These are phyloP conservation scores for Termitomyces sp. DNA, from an alignment of 768 basidiomycete species.

Conservation along the genomic window DNA sequence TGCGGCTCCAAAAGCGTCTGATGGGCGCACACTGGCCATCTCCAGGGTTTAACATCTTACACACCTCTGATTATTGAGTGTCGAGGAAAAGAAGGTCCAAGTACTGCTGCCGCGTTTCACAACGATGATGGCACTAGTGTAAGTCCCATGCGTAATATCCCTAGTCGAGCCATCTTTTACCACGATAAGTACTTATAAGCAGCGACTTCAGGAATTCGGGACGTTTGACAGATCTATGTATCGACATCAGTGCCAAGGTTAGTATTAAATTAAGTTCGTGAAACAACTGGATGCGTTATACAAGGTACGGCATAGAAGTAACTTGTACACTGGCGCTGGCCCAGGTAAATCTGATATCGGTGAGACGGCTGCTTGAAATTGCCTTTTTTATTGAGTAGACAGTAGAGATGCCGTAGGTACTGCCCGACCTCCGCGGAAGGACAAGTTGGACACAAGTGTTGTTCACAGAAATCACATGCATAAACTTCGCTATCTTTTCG, in stretches of 20 bases:
- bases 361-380: neutral
- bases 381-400: neutral
- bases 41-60: neutral
- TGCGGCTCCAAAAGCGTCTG: conserved; percentile 5
- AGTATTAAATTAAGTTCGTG: no score
- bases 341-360: neutral
- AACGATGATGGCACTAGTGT: neutral
- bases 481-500: neutral
- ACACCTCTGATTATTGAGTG: neutral
- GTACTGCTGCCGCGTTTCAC: neutral
- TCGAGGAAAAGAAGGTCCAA: neutral
- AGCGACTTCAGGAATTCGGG: no score
- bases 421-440: neutral
- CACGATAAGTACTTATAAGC: neutral
- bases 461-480: neutral
- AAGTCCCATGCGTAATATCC: neutral
- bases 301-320: no score
- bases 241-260: no score
- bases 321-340: no score
- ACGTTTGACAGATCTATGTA: no score
- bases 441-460: neutral
- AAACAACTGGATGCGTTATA: no score
- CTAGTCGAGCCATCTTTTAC: neutral
- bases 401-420: neutral
- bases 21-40: neutral